phyloP scores from a whole-genome alignment of 306 rosid genomes.

The Ormosia emarginata region DNA sequence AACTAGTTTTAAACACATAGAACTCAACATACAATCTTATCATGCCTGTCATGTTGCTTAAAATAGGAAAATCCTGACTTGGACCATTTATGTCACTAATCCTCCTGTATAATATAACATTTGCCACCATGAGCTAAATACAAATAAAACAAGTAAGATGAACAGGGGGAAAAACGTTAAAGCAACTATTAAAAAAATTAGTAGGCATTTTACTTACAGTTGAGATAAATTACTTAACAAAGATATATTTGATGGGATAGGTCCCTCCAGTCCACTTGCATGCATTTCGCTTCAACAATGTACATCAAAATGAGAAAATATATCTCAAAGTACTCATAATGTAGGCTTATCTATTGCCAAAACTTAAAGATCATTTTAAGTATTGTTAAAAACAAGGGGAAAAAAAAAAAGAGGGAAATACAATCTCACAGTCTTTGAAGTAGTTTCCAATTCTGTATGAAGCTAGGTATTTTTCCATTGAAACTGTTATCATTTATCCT shows the following conservation, averaged over 20 bases:
- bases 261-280: constrained; percentile 90
- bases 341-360: not conserved
- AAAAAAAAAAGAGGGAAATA: not conserved
- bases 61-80: constrained; percentile 62
- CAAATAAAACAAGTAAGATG: not conserved
- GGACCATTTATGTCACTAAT: constrained; percentile 73
- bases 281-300: constrained; percentile 64
- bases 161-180: not conserved
- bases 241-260: constrained; percentile 67
- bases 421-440: constrained; percentile 68
- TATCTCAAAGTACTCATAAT: constrained; percentile 2
- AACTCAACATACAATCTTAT: constrained; percentile 55
- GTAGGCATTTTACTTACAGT: constrained; percentile 55
- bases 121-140: constrained; percentile 4
- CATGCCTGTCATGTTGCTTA: constrained; percentile 42
- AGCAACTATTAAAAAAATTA: not conserved
- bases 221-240: constrained; percentile 45
- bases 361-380: constrained; percentile 4
- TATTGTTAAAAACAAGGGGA: not conserved
- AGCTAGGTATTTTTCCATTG: constrained; percentile 64
- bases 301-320: constrained; percentile 20
- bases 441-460: constrained; percentile 66
- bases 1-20: not conserved
- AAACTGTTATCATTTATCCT: constrained; percentile 77
- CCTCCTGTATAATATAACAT: constrained; percentile 47